phyloP scores from a whole-genome alignment of 1,284 basidiomycete genomes.

The Salmacisia buchloeana region DNA sequence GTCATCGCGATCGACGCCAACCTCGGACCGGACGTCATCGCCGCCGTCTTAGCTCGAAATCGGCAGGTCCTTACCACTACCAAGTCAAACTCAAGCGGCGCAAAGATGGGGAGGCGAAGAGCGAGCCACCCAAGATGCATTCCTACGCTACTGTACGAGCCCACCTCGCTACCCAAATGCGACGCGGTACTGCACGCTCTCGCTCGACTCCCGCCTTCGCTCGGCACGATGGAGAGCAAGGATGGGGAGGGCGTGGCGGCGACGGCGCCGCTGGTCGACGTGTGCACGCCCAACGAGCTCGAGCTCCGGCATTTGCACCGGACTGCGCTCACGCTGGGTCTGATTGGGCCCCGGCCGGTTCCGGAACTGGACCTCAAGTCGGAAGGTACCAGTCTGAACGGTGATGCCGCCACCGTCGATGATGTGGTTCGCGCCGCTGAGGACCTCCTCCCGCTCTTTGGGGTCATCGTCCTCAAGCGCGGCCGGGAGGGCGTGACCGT shows the following conservation, averaged over 20 bases:
- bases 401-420: too few relatives aligned
- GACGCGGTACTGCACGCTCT: conserved; percentile 63
- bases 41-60: conserved; percentile 54
- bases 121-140: background rate
- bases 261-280: conserved; percentile 12
- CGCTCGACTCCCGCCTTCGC: conserved; percentile 47
- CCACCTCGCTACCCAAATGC: conserved; percentile 79
- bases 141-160: conserved; percentile 56
- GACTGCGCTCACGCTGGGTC: background rate
- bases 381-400: too few relatives aligned
- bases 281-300: conserved; percentile 26
- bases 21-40: conserved; percentile 60
- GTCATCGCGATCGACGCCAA: conserved; percentile 81
- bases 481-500: too few relatives aligned
- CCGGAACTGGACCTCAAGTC: too few relatives aligned
- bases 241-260: too few relatives aligned
- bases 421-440: too few relatives aligned
- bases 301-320: conserved; percentile 23
- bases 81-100: too few relatives aligned
- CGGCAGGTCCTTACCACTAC: too few relatives aligned
- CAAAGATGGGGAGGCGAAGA: background rate
- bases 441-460: too few relatives aligned
- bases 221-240: too few relatives aligned
- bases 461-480: too few relatives aligned
- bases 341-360: too few relatives aligned